Base-by-base conservation (phyloP, 2,329 filamentous ascomycete genomes). In the Aaosphaeria pasadenensis region DNA sequence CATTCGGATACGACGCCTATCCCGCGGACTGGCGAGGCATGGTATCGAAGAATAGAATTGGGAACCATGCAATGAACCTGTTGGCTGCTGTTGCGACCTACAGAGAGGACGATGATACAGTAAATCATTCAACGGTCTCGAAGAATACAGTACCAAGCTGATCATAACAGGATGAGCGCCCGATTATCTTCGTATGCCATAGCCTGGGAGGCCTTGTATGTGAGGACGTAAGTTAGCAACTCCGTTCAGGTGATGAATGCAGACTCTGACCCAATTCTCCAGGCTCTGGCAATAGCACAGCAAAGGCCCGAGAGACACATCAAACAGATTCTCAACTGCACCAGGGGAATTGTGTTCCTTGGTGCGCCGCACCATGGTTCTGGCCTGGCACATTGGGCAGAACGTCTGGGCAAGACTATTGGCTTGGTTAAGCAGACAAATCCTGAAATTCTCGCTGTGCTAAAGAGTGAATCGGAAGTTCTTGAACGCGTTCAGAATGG, bases 301-400 rank as follows among this genome's bases (percentile, higher is more conserved):
- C 44, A 53, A 49, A 38, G 52, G 28, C 46, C 58, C 11, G 65
- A 69, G 24, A 36, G 7, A 31, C 54, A 65, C 46, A 50, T 63
- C n/a, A 51, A 46, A 28, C 49, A 47, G n/a, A 50, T 64, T 13
- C 46, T 63, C 39, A 24, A 42, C 5, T 65, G 45, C 28, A 71
- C 64, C 0, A 44, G 44, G 5, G 69, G 63, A 7, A 60, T 71
- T 13, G 45, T 62, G 5, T 72, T 72, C 53, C 57, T 72, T 29
- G 70, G 71, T 5, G 73, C 71, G 36, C 68, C 67, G 0, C 67
- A 73, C 45, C 52, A 61, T 17, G 69, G 67, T 0, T 52, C 62
- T 4, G 60, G 61, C 7, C 55, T 71, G 0, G 58, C 62, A 11
- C 17, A 45, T 30, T 69, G 64, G 63, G 64, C 65, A 11, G 56